Conservation (phyloP, 2,329 filamentous ascomycete genomes). For the Paraconiothyrium brasiliense region DNA sequence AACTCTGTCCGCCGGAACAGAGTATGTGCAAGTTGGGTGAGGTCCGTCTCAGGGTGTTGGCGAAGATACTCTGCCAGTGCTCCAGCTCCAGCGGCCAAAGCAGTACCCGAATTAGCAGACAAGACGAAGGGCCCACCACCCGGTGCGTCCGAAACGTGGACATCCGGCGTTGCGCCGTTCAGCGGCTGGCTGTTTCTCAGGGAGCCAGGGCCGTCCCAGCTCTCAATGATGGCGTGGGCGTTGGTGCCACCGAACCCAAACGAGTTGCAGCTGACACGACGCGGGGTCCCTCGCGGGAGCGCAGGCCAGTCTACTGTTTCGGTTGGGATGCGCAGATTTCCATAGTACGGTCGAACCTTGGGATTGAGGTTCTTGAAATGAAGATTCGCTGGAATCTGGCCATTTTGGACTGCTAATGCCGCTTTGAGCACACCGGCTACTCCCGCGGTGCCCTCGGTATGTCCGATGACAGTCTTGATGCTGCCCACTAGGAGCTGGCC, state of each 20-base stretch:
- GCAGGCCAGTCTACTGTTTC: constrained; percentile 16
- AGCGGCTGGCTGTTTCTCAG: too few species aligned
- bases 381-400: constrained; percentile 40
- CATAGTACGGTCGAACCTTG: constrained; percentile 24
- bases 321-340: constrained; percentile 22
- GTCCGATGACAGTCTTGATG: neutral
- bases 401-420: constrained; percentile 50
- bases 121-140: neutral
- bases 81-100: neutral
- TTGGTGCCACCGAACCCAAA: constrained; percentile 20
- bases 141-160: too few species aligned
- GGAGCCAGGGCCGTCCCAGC: neutral
- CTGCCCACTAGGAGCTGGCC: neutral
- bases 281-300: neutral
- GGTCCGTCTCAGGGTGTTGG: neutral
- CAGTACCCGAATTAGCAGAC: neutral
- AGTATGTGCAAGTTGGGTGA: neutral
- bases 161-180: neutral
- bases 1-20: neutral
- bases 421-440: constrained; percentile 48
- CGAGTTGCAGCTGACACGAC: constrained; percentile 19
- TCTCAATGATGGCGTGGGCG: constrained; percentile 26
- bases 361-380: constrained; percentile 29
- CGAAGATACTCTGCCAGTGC: neutral
- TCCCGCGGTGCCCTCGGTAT: neutral